A percentile compares a stretch with the other conserved stretches of the same genome.
phyloP scores from a whole-genome alignment of 495 filamentous ascomycete genomes.

The Penicillium malachiteum region DNA sequence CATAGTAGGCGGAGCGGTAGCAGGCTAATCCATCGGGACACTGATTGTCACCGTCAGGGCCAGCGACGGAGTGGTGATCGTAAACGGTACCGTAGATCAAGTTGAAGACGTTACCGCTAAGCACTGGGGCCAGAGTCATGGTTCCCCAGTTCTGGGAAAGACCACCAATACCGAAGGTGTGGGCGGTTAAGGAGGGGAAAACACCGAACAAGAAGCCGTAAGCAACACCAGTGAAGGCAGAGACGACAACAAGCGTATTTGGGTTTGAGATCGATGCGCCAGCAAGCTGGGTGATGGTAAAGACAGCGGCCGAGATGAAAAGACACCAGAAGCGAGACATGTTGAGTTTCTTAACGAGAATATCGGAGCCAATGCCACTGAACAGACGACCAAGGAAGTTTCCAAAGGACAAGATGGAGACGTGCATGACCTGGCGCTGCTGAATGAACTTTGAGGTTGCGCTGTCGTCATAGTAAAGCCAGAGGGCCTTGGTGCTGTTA shows the following conservation, averaged over 20 bases:
- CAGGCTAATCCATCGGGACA: slow-evolving; percentile 79
- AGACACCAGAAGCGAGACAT: slow-evolving; percentile 89
- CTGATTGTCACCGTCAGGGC: slow-evolving; percentile 64
- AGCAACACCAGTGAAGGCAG: slow-evolving; percentile 77
- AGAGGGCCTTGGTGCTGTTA: slow-evolving; percentile 77
- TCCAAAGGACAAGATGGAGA: slow-evolving; percentile 84
- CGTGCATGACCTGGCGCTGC: slow-evolving; percentile 83
- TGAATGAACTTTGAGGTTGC: slow-evolving; percentile 73
- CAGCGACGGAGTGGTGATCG: slow-evolving; percentile 72
- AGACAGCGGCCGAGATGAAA: slow-evolving; percentile 71
- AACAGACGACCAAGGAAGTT: slow-evolving; percentile 78
- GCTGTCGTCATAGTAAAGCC: slow-evolving; percentile 77
- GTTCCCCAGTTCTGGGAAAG: slow-evolving; percentile 90
- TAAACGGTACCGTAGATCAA: slow-evolving; percentile 76
- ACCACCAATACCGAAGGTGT: slow-evolving; percentile 88
- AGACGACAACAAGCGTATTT: slow-evolving; percentile 72
- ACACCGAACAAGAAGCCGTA: slow-evolving; percentile 96
- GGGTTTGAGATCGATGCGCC: slow-evolving; percentile 81
- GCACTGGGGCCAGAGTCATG: slow-evolving; percentile 84
- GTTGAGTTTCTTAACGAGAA: slow-evolving; percentile 74
- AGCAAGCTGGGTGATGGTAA: slow-evolving; percentile 76
- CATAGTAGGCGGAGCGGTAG: slow-evolving; percentile 76
- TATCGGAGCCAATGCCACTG: slow-evolving; percentile 76
- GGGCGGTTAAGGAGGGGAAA: slow-evolving; percentile 86
- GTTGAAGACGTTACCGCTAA: slow-evolving; percentile 90